Percentiles rank a stretch among this genome's conserved stretches.
Conservation (phyloP, 257 asterid species). For the Penstemon eatonii region DNA sequence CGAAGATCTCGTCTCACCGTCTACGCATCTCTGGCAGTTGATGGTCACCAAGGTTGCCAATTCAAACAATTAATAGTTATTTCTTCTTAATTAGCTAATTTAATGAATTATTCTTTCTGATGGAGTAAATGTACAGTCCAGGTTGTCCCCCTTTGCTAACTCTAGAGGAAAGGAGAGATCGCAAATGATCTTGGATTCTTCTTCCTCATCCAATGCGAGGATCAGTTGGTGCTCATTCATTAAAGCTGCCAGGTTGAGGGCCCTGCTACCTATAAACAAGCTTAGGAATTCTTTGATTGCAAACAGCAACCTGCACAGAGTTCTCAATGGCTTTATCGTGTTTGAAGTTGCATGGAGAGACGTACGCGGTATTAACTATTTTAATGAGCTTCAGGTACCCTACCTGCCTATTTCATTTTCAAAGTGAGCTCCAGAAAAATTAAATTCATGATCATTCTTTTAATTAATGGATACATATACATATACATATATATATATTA, state of each 20-base stretch:
- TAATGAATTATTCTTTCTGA: too few species aligned
- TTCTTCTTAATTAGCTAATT: too few species aligned
- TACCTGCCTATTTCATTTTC: too few species aligned
- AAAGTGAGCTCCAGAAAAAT: too few species aligned
- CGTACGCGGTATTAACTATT: conserved; percentile 76
- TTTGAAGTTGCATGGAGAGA: conserved; percentile 75
- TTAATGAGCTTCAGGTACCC: conserved; percentile 78
- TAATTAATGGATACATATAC: not conserved
- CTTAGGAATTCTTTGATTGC: conserved; percentile 53
- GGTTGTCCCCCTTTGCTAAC: conserved; percentile 88
- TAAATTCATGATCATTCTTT: too few species aligned
- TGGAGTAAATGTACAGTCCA: conserved; percentile 45
- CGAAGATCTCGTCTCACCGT: conserved; percentile 59
- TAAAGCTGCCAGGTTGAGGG: conserved; percentile 55
- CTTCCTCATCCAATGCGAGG: conserved; percentile 40
- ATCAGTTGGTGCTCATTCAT: conserved; percentile 56
- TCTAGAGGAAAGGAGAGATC: conserved; percentile 52
- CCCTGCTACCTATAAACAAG: conserved; percentile 74
- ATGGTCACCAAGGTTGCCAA: conserved; percentile 82
- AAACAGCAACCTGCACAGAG: conserved; percentile 66
- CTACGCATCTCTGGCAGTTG: conserved; percentile 85
- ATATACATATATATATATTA: conserved; percentile 16
- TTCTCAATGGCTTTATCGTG: conserved; percentile 75
- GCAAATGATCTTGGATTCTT: conserved; percentile 35
- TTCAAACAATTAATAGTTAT: too few species aligned